phyloP scores from a whole-genome alignment of 176 grass and related monocot genomes.

The Poa annua region DNA sequence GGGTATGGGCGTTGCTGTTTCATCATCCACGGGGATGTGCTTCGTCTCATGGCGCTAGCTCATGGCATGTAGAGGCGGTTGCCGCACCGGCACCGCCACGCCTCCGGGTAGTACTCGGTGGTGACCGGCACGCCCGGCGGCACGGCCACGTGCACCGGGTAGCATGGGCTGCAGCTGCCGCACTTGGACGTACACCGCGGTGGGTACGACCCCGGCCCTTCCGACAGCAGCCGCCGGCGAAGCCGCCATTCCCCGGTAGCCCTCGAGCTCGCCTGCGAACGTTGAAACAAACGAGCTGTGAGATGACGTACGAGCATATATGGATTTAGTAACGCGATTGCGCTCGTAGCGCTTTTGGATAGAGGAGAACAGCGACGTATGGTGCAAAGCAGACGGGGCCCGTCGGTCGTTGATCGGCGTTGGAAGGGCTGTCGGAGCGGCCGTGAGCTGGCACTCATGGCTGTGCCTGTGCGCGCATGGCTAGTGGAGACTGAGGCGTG shows the following conservation, averaged over 20 bases:
- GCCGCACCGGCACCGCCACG: slow-evolving; percentile 87
- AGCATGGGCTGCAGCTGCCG: slow-evolving; percentile 69
- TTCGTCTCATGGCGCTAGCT: slow-evolving; percentile 44
- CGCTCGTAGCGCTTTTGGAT: not conserved
- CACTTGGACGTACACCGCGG: slow-evolving; percentile 78
- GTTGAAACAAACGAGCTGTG: not conserved
- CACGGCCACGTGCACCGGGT: slow-evolving; percentile 79
- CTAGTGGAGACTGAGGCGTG: slow-evolving; percentile 18
- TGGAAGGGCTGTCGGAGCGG: slow-evolving; percentile 42
- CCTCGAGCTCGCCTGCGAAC: not conserved
- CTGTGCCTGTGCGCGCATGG: not conserved
- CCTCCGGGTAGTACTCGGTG: slow-evolving; percentile 89
- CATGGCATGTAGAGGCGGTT: slow-evolving; percentile 77
- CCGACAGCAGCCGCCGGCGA: slow-evolving; percentile 29
- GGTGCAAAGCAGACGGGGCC: slow-evolving; percentile 38
- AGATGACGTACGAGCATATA: not conserved
- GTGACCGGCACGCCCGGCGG: slow-evolving; percentile 77
- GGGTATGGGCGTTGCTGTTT: not conserved
- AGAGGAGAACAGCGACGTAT: slow-evolving; percentile 14
- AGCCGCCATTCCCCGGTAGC: not conserved
- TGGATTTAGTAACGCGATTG: too few species aligned
- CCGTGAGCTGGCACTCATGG: slow-evolving; percentile 25
- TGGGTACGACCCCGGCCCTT: slow-evolving; percentile 73
- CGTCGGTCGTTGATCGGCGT: slow-evolving; percentile 7
- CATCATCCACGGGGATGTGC: not conserved